phyloP scores from a whole-genome alignment of 1,284 basidiomycete genomes.

The Chalciporus sp. region DNA sequence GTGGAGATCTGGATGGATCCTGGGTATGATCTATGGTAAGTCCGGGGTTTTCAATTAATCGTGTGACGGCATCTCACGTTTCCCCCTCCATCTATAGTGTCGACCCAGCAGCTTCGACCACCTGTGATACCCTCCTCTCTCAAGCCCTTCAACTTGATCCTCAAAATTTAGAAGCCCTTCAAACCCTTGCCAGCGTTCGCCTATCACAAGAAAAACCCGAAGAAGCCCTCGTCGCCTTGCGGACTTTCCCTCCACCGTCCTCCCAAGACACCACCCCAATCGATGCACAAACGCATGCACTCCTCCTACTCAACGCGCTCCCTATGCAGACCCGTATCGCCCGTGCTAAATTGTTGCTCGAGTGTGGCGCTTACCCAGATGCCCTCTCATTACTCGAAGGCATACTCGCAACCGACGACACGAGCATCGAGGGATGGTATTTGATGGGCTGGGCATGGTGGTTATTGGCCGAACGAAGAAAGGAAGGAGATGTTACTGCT shows the following conservation, averaged over 20 bases:
- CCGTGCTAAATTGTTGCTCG: slow-evolving; percentile 84
- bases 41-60: slow-evolving; percentile 7
- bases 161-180: slow-evolving; percentile 78
- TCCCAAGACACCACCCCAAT: not conserved
- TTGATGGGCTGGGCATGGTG: slow-evolving; percentile 95
- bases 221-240: slow-evolving; percentile 58
- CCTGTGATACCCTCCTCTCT: slow-evolving; percentile 77
- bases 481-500: slow-evolving; percentile 51
- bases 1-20: slow-evolving; percentile 97
- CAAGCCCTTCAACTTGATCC: slow-evolving; percentile 78
- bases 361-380: slow-evolving; percentile 61
- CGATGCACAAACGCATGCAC: slow-evolving; percentile 17
- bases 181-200: slow-evolving; percentile 85
- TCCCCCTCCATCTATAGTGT: slow-evolving; percentile 53
- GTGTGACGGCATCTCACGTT: not conserved
- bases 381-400: slow-evolving; percentile 81
- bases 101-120: slow-evolving; percentile 77
- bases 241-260: slow-evolving; percentile 47
- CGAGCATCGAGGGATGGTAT: slow-evolving; percentile 92
- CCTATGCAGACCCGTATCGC: slow-evolving; percentile 74
- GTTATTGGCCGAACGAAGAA: slow-evolving; percentile 70
- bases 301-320: slow-evolving; percentile 53
- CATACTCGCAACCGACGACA: slow-evolving; percentile 81
- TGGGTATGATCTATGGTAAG: slow-evolving; percentile 84
- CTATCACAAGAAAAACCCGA: slow-evolving; percentile 86